These are phyloP conservation scores for Diddensiella transvaalensis DNA, from an alignment of 805 yeast species.

Conservation along the genomic window DNA sequence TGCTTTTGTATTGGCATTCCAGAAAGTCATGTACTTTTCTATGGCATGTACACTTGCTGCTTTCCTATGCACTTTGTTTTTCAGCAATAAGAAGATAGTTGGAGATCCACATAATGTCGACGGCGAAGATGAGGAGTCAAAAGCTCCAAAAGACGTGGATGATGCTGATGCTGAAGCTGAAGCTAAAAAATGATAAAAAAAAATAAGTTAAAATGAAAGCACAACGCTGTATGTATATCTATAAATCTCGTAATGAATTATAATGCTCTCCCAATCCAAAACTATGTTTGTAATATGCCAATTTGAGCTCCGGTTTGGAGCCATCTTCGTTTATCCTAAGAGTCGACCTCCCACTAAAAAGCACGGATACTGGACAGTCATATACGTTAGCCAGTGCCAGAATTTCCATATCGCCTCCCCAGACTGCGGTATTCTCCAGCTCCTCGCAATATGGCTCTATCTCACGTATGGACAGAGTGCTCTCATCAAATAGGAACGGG, in stretches of 20 bases:
- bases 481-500: constrained; percentile 82
- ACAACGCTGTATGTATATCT: no score
- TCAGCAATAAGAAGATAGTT: constrained; percentile 21
- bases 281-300: constrained; percentile 80
- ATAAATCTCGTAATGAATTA: constrained; percentile 54
- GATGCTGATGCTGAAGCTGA: not conserved
- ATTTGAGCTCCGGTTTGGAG: constrained; percentile 45
- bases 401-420: constrained; percentile 97
- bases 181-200: no score
- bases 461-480: constrained; percentile 58
- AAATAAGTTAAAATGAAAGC: no score
- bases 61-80: constrained; percentile 14
- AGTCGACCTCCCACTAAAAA: constrained; percentile 73
- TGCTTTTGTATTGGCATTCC: constrained; percentile 19
- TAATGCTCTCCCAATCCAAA: constrained; percentile 95
- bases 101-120: no score
- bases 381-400: constrained; percentile 72
- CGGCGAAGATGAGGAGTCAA: not conserved
- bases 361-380: constrained; percentile 68
- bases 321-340: constrained; percentile 60
- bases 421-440: constrained; percentile 73
- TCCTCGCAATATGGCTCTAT: constrained; percentile 65
- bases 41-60: constrained; percentile 16
- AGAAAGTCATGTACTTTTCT: constrained; percentile 18
- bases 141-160: not conserved